Evolutionary conservation across 441 rosid species (phyloP), one percentile per base, ranked within the genome.

Genomic region (Erysimum cheiri): DNA sequence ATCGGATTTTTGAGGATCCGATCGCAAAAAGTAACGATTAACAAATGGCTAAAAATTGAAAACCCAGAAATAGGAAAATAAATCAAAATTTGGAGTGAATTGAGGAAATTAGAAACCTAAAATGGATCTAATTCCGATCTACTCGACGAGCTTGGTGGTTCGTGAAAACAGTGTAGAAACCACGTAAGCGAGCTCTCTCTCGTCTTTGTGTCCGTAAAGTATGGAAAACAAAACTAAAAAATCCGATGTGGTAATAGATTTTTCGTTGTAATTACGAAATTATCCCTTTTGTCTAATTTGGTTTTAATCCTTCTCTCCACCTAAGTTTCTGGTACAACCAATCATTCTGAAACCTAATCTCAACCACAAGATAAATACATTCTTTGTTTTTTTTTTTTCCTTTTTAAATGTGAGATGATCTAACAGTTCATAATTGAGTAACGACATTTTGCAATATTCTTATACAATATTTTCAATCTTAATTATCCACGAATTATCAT

Each of bases 141-240:
- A 36, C 31, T 57, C 64, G 72, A 69, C 60, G 70, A 66, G 65
- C 47, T 57, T 58, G 60, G 29, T 36, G 39, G 60, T 65, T 65
- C 28, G 69, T 50, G 19, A 52, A 64, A 64, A 35, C 53, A 58
- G 65, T 69, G 48, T 46, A 6, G 48, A 57, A 41, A 54, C 62
- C 62, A 65, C 70, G 70, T 52, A 65, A 50, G 70, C 50, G 52
- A 4, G 29, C 9, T 48, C 46, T 12, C 15, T 15, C 50, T 46
- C 40, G 31, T 37, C 10, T 13, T 11, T 67, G 63, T 43, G 63
- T 43, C 63, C 71, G 54, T 29, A 43, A 67, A 40, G 9, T 28
- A 53, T 15, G 52, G 37, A 8, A 15, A n/a, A 44, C 14, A 6
- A 31, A 47, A 5, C 13, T 37, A 54, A 7, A 4, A 46, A 1